phyloP scores from a whole-genome alignment of 2,329 filamentous ascomycete genomes.

The Ustulina deusta region DNA sequence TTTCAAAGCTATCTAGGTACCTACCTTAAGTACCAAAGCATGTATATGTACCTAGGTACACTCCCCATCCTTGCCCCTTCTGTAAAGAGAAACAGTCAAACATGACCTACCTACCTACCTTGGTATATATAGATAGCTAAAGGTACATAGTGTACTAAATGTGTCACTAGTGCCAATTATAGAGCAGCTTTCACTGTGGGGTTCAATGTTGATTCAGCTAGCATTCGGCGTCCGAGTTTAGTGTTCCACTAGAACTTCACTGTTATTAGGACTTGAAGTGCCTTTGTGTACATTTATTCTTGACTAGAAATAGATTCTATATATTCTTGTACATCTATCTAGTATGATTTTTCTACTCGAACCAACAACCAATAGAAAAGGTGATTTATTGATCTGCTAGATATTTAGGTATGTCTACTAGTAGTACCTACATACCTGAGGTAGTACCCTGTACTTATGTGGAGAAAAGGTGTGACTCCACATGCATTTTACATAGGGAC shows the following conservation, averaged over 20 bases:
- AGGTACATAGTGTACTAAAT: background rate
- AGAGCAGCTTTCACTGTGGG: constrained; percentile 10
- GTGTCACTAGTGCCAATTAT: constrained; percentile 29
- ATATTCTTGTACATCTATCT: background rate
- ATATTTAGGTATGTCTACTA: background rate
- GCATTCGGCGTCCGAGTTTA: constrained; percentile 1
- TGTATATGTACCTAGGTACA: background rate
- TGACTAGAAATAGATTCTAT: background rate
- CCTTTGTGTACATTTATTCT: background rate
- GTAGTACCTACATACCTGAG: too few species aligned
- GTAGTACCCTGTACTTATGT: too few species aligned
- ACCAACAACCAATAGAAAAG: background rate
- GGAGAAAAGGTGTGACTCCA: background rate
- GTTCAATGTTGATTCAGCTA: constrained; percentile 10
- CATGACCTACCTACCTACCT: background rate
- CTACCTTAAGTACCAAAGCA: background rate
- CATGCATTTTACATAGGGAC: background rate
- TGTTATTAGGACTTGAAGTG: background rate
- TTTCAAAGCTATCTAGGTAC: background rate
- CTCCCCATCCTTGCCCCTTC: background rate
- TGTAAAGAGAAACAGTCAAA: constrained; percentile 4
- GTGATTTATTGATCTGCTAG: background rate
- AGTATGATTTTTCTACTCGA: background rate
- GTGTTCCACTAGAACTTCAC: background rate
- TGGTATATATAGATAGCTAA: background rate